Evolutionary conservation across 768 basidiomycete species (phyloP).

Genomic region (Boletus subparvulus): DNA sequence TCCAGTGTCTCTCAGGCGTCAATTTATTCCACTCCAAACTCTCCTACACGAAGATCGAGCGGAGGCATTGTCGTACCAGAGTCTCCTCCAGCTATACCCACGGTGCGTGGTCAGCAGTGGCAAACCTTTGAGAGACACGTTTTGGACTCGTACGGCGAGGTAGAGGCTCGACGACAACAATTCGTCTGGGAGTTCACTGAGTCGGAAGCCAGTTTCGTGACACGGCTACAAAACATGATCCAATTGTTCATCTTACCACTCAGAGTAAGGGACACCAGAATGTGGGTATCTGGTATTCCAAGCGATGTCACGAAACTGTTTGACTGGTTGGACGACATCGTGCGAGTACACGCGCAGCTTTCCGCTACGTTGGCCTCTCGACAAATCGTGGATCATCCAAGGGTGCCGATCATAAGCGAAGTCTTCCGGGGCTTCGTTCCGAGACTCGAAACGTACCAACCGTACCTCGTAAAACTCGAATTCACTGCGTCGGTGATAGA

Average conservation of each 20-base stretch:
- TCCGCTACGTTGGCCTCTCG: slow-evolving; percentile 46
- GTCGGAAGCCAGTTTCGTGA: slow-evolving; percentile 69
- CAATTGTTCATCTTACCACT: slow-evolving; percentile 77
- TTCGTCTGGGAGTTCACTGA: slow-evolving; percentile 66
- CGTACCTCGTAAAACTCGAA: slow-evolving; percentile 76
- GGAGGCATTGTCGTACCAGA: slow-evolving; percentile 5
- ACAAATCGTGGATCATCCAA: slow-evolving; percentile 41
- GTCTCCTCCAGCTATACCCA: slow-evolving; percentile 3
- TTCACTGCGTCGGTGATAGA: slow-evolving; percentile 55
- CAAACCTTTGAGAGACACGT: slow-evolving; percentile 19
- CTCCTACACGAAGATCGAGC: slow-evolving; percentile 11
- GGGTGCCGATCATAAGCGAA: slow-evolving; percentile 56
- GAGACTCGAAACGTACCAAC: slow-evolving; percentile 79
- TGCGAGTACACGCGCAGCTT: slow-evolving; percentile 71
- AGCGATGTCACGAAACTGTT: slow-evolving; percentile 66
- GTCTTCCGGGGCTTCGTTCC: slow-evolving; percentile 60
- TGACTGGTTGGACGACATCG: slow-evolving; percentile 88
- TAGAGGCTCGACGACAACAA: slow-evolving; percentile 63
- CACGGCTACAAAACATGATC: slow-evolving; percentile 62
- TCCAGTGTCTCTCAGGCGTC: slow-evolving; percentile 26
- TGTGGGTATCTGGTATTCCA: slow-evolving; percentile 84
- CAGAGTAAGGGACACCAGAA: slow-evolving; percentile 62
- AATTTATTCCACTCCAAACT: slow-evolving; percentile 23
- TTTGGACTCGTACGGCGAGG: slow-evolving; percentile 39
- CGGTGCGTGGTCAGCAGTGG: slow-evolving; percentile 24